A percentile compares a stretch with the other conserved stretches of the same genome.
These are phyloP conservation scores for Neurospora discreta DNA, from an alignment of 495 filamentous ascomycete genomes.

Conservation along the genomic window DNA sequence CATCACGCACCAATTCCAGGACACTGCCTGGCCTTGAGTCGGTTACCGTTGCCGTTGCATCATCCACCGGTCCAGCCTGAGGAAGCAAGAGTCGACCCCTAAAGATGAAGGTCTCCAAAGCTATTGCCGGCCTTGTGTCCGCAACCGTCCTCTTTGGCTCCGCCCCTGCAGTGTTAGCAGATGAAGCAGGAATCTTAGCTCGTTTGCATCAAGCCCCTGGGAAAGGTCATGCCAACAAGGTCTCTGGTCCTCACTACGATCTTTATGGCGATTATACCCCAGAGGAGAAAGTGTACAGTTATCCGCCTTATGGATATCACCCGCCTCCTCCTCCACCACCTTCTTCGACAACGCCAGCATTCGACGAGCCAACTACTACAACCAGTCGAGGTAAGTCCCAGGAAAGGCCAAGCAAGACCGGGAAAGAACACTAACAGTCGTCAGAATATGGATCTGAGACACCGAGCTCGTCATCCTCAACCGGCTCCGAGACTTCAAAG, in stretches of 20 bases:
- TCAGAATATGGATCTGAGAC: constrained; percentile 6
- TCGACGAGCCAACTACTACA: background rate
- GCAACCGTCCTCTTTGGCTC: constrained; percentile 21
- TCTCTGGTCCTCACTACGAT: constrained; percentile 13
- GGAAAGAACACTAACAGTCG: background rate
- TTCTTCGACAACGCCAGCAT: constrained; percentile 12
- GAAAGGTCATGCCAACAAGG: constrained; percentile 3
- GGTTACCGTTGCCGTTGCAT: background rate
- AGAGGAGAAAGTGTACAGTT: constrained; percentile 24
- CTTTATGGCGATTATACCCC: constrained; percentile 14
- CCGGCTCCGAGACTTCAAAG: constrained; percentile 6
- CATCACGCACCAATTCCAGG: background rate
- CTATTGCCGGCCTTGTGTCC: constrained; percentile 25
- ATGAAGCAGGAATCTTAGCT: constrained; percentile 15
- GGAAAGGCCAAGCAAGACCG: constrained; percentile 2
- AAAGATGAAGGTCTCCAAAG: constrained; percentile 28
- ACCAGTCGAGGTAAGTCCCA: constrained; percentile 1
- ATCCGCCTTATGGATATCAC: constrained; percentile 34
- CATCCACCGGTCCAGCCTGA: background rate
- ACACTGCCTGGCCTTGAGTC: background rate
- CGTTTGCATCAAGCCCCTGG: constrained; percentile 14
- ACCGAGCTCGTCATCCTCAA: constrained; percentile 4
- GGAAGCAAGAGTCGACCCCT: background rate
- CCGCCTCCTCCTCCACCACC: constrained; percentile 22
- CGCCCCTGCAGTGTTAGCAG: constrained; percentile 17